Conservation (phyloP, 2,329 filamentous ascomycete genomes). For the Penicillium brasilianum region DNA sequence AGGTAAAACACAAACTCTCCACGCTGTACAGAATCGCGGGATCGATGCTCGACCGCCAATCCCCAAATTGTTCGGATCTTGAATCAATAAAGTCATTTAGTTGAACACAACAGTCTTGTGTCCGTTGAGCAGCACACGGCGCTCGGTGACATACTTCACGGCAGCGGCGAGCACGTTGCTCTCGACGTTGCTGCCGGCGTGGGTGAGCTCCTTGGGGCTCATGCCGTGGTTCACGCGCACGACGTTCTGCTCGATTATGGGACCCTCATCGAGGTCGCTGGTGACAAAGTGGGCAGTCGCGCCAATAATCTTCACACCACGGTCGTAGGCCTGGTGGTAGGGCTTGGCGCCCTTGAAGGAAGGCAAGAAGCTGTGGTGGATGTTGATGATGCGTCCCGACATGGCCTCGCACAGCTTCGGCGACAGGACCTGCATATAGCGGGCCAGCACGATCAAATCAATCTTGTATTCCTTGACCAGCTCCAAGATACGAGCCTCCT, state of each 20-base stretch:
- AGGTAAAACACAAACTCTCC: background rate
- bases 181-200: constrained; percentile 83
- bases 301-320: constrained; percentile 86
- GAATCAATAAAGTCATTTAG: constrained; percentile 32
- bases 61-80: background rate
- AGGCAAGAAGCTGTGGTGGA: constrained; percentile 85
- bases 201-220: constrained; percentile 75
- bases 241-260: constrained; percentile 85
- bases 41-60: background rate
- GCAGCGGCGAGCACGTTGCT: constrained; percentile 80
- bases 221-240: constrained; percentile 76
- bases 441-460: constrained; percentile 79
- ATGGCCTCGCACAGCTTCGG: constrained; percentile 76
- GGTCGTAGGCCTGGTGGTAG: constrained; percentile 85
- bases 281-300: constrained; percentile 87
- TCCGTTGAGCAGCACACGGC: constrained; percentile 76
- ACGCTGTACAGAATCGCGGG: background rate
- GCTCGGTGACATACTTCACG: constrained; percentile 83
- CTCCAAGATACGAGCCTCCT: constrained; percentile 73
- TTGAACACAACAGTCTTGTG: constrained; percentile 80
- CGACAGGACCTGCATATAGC: constrained; percentile 87
- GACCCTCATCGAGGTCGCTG: constrained; percentile 81
- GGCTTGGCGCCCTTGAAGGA: constrained; percentile 88
- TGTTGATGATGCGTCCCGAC: constrained; percentile 89
- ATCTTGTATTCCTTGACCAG: constrained; percentile 71